Conservation (phyloP, 768 basidiomycete genomes). For the Gautieria morchelliformis region DNA sequence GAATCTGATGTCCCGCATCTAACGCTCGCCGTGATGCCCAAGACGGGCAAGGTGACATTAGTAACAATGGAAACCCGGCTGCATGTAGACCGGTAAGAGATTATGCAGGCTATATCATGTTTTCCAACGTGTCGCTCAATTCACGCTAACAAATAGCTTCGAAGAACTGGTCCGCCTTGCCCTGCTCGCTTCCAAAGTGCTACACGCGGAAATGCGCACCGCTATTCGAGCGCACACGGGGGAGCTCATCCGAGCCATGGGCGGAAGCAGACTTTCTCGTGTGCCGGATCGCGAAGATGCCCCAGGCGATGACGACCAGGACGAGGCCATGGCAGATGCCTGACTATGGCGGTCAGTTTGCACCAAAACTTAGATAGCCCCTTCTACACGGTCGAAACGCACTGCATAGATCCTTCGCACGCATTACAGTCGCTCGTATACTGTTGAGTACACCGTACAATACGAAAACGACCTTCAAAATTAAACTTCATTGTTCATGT, state of each 20-base stretch:
- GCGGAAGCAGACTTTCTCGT: conserved; percentile 13
- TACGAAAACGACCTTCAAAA: too few relatives aligned
- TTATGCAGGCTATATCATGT: neutral
- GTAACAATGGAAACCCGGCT: conserved; percentile 93
- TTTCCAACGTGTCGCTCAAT: neutral
- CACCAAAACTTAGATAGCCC: too few relatives aligned
- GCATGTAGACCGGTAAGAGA: conserved; percentile 57
- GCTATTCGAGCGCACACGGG: conserved; percentile 58
- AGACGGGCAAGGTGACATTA: conserved; percentile 74
- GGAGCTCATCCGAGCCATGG: conserved; percentile 54
- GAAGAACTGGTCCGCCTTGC: conserved; percentile 80
- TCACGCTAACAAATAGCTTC: conserved; percentile 29
- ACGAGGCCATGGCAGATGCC: neutral
- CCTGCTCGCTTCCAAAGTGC: conserved; percentile 61
- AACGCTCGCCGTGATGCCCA: conserved; percentile 85
- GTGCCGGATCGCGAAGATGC: neutral
- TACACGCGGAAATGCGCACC: conserved; percentile 77
- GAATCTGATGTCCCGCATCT: conserved; percentile 85
- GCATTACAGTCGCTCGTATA: too few relatives aligned
- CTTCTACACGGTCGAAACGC: too few relatives aligned
- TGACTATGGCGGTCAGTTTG: too few relatives aligned
- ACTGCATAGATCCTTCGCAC: too few relatives aligned
- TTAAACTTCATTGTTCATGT: too few relatives aligned
- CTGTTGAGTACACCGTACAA: too few relatives aligned
- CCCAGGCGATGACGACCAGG: neutral